A percentile compares a stretch with the other conserved stretches of the same genome.
These are phyloP conservation scores for Cardamine occulta DNA, from an alignment of 345 rosid genomes.

Conservation along the genomic window DNA sequence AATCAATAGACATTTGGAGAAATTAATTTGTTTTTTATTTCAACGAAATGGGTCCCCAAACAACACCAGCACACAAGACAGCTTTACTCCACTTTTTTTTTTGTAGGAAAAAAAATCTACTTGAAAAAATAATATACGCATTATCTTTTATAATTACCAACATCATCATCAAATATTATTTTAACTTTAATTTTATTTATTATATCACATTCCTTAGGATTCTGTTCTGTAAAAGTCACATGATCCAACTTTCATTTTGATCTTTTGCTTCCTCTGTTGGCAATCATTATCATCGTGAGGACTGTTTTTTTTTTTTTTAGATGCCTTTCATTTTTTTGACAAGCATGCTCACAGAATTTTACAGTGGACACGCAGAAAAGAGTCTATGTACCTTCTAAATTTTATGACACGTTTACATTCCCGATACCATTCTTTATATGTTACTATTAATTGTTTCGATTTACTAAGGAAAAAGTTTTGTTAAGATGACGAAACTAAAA, in stretches of 20 bases:
- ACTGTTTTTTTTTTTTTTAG: conserved; percentile 1
- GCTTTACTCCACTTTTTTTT: conserved; percentile 44
- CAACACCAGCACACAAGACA: conserved; percentile 45
- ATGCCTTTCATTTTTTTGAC: neutral
- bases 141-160: conserved; percentile 40
- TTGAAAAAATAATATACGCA: conserved; percentile 20
- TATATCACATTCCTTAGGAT: conserved; percentile 46
- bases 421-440: conserved; percentile 18
- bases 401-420: conserved; percentile 35
- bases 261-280: conserved; percentile 45
- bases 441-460: conserved; percentile 1
- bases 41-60: conserved; percentile 42
- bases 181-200: neutral
- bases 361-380: conserved; percentile 18
- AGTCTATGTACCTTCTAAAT: conserved; percentile 8
- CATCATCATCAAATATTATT: conserved; percentile 39
- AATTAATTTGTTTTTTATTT: conserved; percentile 18
- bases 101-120: neutral
- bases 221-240: conserved; percentile 50
- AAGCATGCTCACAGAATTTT: conserved; percentile 34
- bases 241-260: conserved; percentile 46
- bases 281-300: conserved; percentile 45
- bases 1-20: conserved; percentile 21
- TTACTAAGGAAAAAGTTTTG: neutral
- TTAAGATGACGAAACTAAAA: conserved; percentile 25